Percentiles rank a stretch among this genome's conserved stretches.
Conservation (phyloP, 805 yeast species). For the Dipodascopsis tothii region DNA sequence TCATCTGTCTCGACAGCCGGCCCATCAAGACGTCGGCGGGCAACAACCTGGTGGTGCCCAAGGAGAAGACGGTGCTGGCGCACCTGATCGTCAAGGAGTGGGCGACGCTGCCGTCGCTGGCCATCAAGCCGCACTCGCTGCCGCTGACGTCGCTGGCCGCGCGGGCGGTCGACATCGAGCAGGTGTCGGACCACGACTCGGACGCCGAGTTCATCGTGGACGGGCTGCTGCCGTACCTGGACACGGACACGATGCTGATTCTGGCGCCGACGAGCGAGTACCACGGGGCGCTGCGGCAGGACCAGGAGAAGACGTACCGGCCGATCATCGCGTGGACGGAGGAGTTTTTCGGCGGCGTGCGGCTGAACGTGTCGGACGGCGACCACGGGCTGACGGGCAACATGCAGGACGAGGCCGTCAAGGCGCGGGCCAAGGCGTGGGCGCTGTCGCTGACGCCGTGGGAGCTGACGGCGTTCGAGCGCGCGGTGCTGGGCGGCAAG, state of each 20-base stretch:
- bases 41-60: conserved; percentile 57
- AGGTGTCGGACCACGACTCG: conserved; percentile 45
- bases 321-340: conserved; percentile 70
- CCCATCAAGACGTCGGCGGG: conserved; percentile 83
- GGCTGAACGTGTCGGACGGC: conserved; percentile 61
- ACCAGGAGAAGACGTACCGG: conserved; percentile 69
- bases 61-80: conserved; percentile 53
- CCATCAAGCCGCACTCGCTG: conserved; percentile 66
- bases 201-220: conserved; percentile 44
- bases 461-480: conserved; percentile 83
- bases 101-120: conserved; percentile 55
- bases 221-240: conserved; percentile 70
- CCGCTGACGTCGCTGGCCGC: conserved; percentile 86
- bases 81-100: conserved; percentile 79
- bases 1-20: conserved; percentile 50
- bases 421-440: conserved; percentile 57
- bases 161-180: conserved; percentile 72
- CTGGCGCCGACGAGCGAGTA: conserved; percentile 75
- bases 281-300: conserved; percentile 69
- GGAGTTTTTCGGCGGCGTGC: conserved; percentile 42
- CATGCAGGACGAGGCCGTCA: conserved; percentile 54
- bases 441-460: conserved; percentile 55
- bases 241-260: conserved; percentile 87
- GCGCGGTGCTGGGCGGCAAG: conserved; percentile 77
- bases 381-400: conserved; percentile 80